These are phyloP conservation scores for Venturia effusa DNA, from an alignment of 2,329 filamentous ascomycete species.

Conservation along the genomic window DNA sequence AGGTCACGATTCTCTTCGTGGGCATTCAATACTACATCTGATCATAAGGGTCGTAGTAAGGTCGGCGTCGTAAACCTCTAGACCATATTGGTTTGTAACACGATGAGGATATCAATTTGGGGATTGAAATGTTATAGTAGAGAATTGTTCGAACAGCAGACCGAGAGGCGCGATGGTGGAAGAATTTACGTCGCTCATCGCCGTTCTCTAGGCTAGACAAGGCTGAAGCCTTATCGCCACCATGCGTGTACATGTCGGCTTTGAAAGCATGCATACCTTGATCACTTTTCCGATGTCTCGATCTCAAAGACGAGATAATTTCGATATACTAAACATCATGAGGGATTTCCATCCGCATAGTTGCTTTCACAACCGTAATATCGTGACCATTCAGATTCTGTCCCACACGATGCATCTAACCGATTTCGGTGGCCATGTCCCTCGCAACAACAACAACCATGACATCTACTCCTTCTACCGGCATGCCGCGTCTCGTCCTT, in stretches of 20 bases:
- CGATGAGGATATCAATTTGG: neutral
- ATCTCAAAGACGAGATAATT: no score
- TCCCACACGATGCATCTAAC: neutral
- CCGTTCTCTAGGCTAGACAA: neutral
- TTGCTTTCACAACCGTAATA: neutral
- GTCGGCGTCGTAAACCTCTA: neutral
- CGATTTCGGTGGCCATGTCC: neutral
- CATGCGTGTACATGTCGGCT: neutral
- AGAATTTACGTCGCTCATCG: neutral
- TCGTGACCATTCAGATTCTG: neutral
- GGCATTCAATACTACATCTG: neutral
- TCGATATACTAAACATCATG: no score
- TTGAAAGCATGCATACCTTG: neutral
- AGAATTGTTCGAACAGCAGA: no score
- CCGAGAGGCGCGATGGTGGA: no score
- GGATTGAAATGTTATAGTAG: neutral
- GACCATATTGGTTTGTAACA: neutral
- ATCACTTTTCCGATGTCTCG: neutral
- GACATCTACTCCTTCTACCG: neutral
- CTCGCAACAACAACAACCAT: neutral
- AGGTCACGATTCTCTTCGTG: neutral
- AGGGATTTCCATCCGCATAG: neutral
- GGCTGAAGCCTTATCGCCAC: neutral
- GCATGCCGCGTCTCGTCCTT: constrained; percentile 36
- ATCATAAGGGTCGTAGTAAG: neutral